Evolutionary conservation across 2,329 filamentous ascomycete genomes (phyloP).

Genomic region (Cytospora piceae): DNA sequence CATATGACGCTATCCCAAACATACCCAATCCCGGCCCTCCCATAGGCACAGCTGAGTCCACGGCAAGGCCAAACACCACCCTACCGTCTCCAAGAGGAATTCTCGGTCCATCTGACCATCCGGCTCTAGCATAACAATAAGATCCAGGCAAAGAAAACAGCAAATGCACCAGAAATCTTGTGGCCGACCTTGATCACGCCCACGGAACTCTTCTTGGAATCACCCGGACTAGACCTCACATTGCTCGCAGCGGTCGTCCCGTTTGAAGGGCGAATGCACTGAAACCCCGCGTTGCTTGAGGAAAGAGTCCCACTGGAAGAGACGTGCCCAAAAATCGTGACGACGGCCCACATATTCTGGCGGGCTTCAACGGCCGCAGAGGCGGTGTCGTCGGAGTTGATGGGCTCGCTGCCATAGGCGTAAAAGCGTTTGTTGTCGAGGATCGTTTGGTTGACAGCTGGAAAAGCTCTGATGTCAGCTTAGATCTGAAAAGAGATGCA

Average conservation of each 20-base stretch:
- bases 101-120: not conserved
- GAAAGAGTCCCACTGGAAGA: conserved; percentile 3
- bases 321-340: conserved; percentile 20
- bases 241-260: conserved; percentile 9
- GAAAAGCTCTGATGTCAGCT: not conserved
- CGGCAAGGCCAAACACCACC: not conserved
- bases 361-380: conserved; percentile 13
- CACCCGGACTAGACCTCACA: not conserved
- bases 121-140: not conserved
- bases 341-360: conserved; percentile 19
- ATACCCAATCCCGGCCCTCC: no score
- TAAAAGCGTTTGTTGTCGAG: conserved; percentile 25
- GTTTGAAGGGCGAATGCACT: conserved; percentile 19
- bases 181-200: not conserved
- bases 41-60: not conserved
- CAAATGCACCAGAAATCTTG: not conserved
- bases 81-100: not conserved
- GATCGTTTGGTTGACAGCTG: conserved; percentile 18
- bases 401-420: conserved; percentile 14
- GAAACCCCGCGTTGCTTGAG: conserved; percentile 15
- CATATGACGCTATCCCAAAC: no score
- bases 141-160: not conserved
- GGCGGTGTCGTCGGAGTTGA: conserved; percentile 9
- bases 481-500: not conserved
- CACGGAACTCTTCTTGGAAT: not conserved